Evolutionary conservation across 2,329 filamentous ascomycete species (phyloP).

Genomic region (Trichoderma sp.): DNA sequence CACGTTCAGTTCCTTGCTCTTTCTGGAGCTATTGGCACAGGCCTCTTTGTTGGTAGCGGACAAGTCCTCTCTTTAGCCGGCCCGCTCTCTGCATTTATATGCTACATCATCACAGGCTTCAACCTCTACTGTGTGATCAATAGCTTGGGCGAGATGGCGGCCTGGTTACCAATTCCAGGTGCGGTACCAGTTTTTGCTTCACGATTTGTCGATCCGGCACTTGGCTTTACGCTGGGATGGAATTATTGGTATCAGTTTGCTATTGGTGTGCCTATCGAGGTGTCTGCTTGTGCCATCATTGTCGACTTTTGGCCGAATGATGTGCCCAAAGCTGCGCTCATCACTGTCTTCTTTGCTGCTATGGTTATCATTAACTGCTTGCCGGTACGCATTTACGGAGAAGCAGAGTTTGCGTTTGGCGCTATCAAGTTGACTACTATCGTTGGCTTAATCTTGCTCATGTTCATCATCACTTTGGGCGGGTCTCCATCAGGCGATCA

Average conservation of each 20-base stretch:
- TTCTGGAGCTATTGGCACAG: conserved; percentile 43
- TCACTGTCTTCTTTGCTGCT: conserved; percentile 37
- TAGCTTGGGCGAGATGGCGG: conserved; percentile 56
- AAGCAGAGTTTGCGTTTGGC: conserved; percentile 50
- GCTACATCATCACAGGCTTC: conserved; percentile 43
- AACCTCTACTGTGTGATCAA: conserved; percentile 49
- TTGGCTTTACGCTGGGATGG: conserved; percentile 50
- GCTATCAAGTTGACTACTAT: conserved; percentile 49
- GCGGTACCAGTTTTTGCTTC: conserved; percentile 49
- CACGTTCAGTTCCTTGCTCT: conserved; percentile 44
- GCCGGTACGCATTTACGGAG: conserved; percentile 48
- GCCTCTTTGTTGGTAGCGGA: conserved; percentile 44
- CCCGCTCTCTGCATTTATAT: conserved; percentile 41
- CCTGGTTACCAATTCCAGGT: conserved; percentile 59
- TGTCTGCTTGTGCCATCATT: conserved; percentile 45
- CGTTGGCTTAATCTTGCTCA: conserved; percentile 47
- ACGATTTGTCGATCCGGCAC: conserved; percentile 44
- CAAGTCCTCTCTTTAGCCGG: conserved; percentile 43
- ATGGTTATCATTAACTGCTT: conserved; percentile 41
- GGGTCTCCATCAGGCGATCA: conserved; percentile 41
- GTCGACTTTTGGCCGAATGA: conserved; percentile 43
- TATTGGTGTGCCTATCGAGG: conserved; percentile 48
- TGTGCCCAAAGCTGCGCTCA: conserved; percentile 32
- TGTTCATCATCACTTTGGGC: conserved; percentile 49
- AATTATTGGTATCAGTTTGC: conserved; percentile 52